Percentiles rank a stretch among this genome's conserved stretches.
Evolutionary conservation across 2,329 filamentous ascomycete genomes (phyloP).

Genomic region (Penicillium sp.): DNA sequence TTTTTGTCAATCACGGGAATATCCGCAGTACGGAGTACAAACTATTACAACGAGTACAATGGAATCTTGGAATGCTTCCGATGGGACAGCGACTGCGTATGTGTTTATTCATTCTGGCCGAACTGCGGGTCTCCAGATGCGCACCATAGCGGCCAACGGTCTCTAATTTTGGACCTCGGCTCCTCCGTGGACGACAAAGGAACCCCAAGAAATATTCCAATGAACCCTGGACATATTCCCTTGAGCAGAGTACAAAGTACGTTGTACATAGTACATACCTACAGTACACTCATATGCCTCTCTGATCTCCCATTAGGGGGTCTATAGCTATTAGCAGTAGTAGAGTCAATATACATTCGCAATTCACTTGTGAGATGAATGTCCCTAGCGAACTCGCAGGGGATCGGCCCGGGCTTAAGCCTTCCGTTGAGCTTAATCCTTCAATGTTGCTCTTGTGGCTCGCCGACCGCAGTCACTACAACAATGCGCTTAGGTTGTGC

Average conservation of each 20-base stretch:
- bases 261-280: no score
- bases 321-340: background rate
- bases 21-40: no score
- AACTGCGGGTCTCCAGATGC: background rate
- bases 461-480: conserved; percentile 44
- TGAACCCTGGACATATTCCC: no score
- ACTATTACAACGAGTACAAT: no score
- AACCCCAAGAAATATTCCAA: no score
- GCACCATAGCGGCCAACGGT: background rate
- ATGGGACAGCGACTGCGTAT: no score
- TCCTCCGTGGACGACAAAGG: no score
- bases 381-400: background rate
- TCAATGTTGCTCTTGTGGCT: conserved; percentile 29
- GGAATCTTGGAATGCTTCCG: no score
- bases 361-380: no score
- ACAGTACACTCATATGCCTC: no score
- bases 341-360: background rate
- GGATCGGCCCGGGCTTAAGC: background rate
- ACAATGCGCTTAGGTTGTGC: background rate
- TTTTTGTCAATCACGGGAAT: background rate
- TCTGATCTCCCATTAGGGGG: background rate
- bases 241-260: background rate
- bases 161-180: no score
- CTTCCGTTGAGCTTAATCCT: background rate
- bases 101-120: background rate